These are phyloP conservation scores for Skeletonema menzelii DNA, from an alignment of 108 stramenopile genomes.

Conservation along the genomic window DNA sequence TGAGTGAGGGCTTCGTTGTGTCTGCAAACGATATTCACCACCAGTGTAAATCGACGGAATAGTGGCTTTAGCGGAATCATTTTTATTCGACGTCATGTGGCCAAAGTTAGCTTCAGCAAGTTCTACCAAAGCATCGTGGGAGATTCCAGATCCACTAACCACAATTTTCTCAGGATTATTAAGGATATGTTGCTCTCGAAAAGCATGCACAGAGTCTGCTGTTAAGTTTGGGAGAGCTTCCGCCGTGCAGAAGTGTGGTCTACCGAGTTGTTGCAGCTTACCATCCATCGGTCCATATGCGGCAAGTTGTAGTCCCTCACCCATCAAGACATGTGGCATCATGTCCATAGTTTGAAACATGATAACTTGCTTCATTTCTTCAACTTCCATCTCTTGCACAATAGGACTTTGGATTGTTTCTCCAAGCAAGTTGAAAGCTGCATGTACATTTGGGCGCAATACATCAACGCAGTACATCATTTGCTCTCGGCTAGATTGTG, in stretches of 20 bases:
- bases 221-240: conserved; percentile 65
- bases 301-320: conserved; percentile 89
- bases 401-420: conserved; percentile 73
- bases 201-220: conserved; percentile 66
- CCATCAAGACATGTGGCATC: conserved; percentile 69
- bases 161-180: conserved; percentile 81
- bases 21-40: conserved; percentile 53
- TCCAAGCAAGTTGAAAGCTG: conserved; percentile 77
- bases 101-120: conserved; percentile 85
- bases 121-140: conserved; percentile 88
- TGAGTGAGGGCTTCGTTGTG: conserved; percentile 35
- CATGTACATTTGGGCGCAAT: conserved; percentile 80
- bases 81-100: conserved; percentile 31
- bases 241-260: conserved; percentile 76
- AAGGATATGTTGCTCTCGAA: conserved; percentile 60
- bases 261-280: conserved; percentile 77
- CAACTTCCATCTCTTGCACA: conserved; percentile 59
- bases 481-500: conserved; percentile 86
- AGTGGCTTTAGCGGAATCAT: conserved; percentile 22
- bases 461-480: conserved; percentile 93
- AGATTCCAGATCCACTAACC: conserved; percentile 93
- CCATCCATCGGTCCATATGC: conserved; percentile 71
- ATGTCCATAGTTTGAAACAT: conserved; percentile 84
- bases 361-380: conserved; percentile 72
- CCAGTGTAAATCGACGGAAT: conserved; percentile 68